A percentile compares a stretch with the other conserved stretches of the same genome.
phyloP scores from a whole-genome alignment of 2,329 filamentous ascomycete species.

The Alternaria brassicicola region DNA sequence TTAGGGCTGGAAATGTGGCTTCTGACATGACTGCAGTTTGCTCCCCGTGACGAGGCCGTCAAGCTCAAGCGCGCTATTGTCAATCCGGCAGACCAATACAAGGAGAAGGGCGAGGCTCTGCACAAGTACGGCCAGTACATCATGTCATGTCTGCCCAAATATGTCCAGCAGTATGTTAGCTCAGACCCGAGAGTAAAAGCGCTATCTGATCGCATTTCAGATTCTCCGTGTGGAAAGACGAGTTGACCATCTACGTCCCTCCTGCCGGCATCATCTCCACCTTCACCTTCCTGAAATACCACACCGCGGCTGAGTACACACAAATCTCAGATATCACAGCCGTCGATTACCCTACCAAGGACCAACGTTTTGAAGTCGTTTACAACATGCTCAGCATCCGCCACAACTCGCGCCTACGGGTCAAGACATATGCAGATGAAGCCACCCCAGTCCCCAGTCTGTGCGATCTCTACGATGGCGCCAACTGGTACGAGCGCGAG shows the following conservation, averaged over 20 bases:
- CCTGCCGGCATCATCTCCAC: conserved; percentile 88
- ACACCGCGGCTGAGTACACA: conserved; percentile 96
- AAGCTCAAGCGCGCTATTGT: conserved; percentile 78
- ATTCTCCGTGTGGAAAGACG: conserved; percentile 99
- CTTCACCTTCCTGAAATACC: conserved; percentile 94
- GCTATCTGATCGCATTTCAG: conserved; percentile 31
- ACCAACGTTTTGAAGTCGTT: conserved; percentile 95
- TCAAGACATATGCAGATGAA: conserved; percentile 99
- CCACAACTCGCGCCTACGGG: conserved; percentile 93
- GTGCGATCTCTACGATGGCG: conserved; percentile 85
- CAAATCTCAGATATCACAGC: conserved; percentile 91
- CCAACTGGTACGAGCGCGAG: conserved; percentile 98
- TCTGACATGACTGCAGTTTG: conserved; percentile 45
- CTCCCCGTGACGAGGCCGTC: conserved; percentile 50
- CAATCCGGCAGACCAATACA: conserved; percentile 92
- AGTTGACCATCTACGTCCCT: conserved; percentile 91
- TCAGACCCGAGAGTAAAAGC: background rate
- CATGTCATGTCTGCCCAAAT: conserved; percentile 96
- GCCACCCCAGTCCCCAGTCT: conserved; percentile 90
- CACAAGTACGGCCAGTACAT: conserved; percentile 97
- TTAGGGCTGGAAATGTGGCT: too few relatives aligned
- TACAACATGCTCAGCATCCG: conserved; percentile 97
- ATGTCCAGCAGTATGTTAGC: conserved; percentile 78
- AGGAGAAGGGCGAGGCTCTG: conserved; percentile 82
- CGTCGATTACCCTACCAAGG: conserved; percentile 93